phyloP scores from a whole-genome alignment of 352 stramenopile species.

The Phytophthora capsici region DNA sequence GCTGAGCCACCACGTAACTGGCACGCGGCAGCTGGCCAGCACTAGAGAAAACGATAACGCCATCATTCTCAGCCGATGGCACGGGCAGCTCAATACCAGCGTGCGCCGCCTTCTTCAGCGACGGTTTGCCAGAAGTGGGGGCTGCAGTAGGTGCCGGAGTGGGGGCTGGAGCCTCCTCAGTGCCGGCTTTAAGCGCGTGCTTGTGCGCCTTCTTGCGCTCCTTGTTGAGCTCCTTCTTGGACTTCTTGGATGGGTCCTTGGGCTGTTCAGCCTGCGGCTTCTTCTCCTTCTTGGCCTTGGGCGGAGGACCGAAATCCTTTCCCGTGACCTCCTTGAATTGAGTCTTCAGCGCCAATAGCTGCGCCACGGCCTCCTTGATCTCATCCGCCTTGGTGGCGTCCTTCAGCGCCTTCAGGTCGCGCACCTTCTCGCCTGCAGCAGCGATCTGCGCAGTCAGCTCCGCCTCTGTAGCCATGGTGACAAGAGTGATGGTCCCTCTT shows the following conservation, averaged over 20 bases:
- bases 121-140: conserved; percentile 26
- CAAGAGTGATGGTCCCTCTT: neutral
- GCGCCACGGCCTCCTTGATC: conserved; percentile 57
- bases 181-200: conserved; percentile 66
- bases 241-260: conserved; percentile 71
- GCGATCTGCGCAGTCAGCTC: conserved; percentile 67
- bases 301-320: conserved; percentile 70
- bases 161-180: conserved; percentile 16
- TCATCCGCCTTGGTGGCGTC: conserved; percentile 53
- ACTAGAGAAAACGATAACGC: conserved; percentile 69
- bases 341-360: conserved; percentile 74
- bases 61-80: conserved; percentile 54
- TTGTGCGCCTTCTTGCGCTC: conserved; percentile 89
- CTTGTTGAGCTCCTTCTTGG: conserved; percentile 91
- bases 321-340: conserved; percentile 82
- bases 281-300: conserved; percentile 73
- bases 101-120: conserved; percentile 36
- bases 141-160: neutral
- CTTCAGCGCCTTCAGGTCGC: conserved; percentile 69
- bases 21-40: conserved; percentile 62
- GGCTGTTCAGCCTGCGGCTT: conserved; percentile 38
- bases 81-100: conserved; percentile 52
- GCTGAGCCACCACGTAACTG: conserved; percentile 67
- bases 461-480: conserved; percentile 55
- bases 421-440: conserved; percentile 75